Conservation (phyloP, 306 rosid genomes). For the Medicago lupulina region DNA sequence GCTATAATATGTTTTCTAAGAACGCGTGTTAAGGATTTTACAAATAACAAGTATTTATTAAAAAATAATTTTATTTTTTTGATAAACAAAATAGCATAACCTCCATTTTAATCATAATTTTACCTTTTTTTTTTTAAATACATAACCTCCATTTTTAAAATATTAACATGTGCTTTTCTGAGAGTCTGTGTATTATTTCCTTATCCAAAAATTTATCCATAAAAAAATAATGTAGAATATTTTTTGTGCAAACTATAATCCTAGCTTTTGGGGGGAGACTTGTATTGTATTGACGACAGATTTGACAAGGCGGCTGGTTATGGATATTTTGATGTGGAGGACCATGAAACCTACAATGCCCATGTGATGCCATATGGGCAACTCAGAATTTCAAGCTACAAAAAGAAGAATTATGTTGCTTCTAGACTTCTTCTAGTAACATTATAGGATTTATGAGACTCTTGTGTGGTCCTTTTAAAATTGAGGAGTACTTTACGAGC, state of each 20-base stretch:
- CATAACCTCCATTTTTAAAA: no score
- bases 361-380: conserved; percentile 74
- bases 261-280: background rate
- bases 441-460: conserved; percentile 33
- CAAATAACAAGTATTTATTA: no score
- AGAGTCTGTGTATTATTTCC: no score
- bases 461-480: conserved; percentile 61
- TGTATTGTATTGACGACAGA: background rate
- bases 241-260: background rate
- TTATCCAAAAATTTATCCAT: background rate
- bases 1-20: no score
- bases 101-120: no score
- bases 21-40: no score
- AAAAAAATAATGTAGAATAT: background rate
- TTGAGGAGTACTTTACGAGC: background rate
- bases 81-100: no score
- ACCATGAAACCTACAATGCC: conserved; percentile 60
- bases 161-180: no score
- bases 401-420: conserved; percentile 33
- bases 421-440: background rate
- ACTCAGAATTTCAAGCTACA: conserved; percentile 42
- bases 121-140: no score
- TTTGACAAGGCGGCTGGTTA: background rate
- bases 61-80: no score
- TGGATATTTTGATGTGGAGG: conserved; percentile 49